These are phyloP conservation scores for Arabis hirsuta DNA, from an alignment of 345 rosid species.

Conservation along the genomic window DNA sequence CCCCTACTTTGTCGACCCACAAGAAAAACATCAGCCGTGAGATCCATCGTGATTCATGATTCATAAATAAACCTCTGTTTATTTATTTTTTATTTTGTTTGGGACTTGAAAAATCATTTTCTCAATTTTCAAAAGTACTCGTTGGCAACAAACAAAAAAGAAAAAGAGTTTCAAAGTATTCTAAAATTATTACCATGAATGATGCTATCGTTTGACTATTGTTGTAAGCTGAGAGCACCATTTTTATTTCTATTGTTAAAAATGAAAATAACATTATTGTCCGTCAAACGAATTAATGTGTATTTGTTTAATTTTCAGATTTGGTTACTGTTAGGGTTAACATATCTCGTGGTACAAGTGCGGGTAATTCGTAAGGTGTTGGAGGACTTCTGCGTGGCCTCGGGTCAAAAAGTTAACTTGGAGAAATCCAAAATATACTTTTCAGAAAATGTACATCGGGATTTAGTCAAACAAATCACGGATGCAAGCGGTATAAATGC, in stretches of 20 bases:
- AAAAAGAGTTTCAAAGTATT: neutral
- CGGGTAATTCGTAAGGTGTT: no score
- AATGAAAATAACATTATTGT: neutral
- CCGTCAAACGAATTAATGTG: neutral
- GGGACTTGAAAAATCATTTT: neutral
- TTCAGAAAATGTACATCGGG: no score
- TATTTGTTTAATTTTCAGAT: neutral
- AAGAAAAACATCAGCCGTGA: constrained; percentile 13
- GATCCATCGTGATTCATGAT: constrained; percentile 9
- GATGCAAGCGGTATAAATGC: no score
- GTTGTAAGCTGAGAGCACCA: constrained; percentile 22
- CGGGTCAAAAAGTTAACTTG: no score
- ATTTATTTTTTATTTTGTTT: constrained; percentile 11
- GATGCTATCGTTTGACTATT: constrained; percentile 37
- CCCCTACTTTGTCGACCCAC: constrained; percentile 31
- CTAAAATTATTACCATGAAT: constrained; percentile 26
- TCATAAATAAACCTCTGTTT: constrained; percentile 16
- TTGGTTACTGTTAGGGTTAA: neutral
- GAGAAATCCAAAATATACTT: no score
- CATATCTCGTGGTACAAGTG: neutral
- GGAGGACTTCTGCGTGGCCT: no score
- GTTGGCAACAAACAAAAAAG: neutral
- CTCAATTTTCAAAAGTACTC: neutral
- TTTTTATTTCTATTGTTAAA: neutral
- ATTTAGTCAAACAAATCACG: no score